Evolutionary conservation across 768 basidiomycete genomes (phyloP).

Genomic region (Boletus vinaceobasis): DNA sequence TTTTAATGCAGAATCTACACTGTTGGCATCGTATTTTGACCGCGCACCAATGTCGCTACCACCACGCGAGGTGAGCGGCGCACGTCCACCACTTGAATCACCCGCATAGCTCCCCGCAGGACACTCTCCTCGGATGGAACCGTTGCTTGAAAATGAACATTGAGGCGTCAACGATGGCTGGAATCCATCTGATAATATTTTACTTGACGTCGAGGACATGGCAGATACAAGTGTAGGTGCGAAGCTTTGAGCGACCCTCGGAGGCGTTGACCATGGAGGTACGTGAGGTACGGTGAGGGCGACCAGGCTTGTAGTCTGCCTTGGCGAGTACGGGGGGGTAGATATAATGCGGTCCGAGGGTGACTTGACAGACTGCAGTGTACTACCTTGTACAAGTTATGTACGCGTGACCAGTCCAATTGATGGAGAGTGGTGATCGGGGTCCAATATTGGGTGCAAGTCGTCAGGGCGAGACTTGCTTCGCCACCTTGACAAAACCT

Average conservation of each 20-base stretch:
- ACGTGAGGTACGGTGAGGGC: conserved; percentile 7
- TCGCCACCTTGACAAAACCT: conserved; percentile 7
- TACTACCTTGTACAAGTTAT: too few relatives aligned
- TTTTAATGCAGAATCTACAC: conserved; percentile 27
- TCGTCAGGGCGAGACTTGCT: background rate
- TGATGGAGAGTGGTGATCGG: conserved; percentile 16
- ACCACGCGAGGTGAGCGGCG: conserved; percentile 74
- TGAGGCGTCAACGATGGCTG: conserved; percentile 30
- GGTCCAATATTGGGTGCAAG: conserved; percentile 6
- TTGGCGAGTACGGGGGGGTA: too few relatives aligned
- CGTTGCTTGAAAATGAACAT: conserved; percentile 54
- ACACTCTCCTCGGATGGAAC: conserved; percentile 49
- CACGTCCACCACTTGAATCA: conserved; percentile 74
- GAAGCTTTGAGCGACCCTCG: conserved; percentile 13
- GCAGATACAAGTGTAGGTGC: conserved; percentile 8
- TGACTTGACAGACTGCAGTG: too few relatives aligned
- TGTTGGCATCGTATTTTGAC: conserved; percentile 19
- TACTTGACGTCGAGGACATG: conserved; percentile 5
- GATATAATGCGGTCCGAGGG: too few relatives aligned
- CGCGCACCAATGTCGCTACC: conserved; percentile 57
- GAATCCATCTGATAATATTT: conserved; percentile 27
- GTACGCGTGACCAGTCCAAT: background rate
- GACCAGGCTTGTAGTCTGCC: conserved; percentile 17
- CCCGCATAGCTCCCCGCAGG: conserved; percentile 79
- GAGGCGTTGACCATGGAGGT: conserved; percentile 4